Base-by-base conservation (phyloP, 2,329 filamentous ascomycete genomes). In the Colletotrichum spaethianum region DNA sequence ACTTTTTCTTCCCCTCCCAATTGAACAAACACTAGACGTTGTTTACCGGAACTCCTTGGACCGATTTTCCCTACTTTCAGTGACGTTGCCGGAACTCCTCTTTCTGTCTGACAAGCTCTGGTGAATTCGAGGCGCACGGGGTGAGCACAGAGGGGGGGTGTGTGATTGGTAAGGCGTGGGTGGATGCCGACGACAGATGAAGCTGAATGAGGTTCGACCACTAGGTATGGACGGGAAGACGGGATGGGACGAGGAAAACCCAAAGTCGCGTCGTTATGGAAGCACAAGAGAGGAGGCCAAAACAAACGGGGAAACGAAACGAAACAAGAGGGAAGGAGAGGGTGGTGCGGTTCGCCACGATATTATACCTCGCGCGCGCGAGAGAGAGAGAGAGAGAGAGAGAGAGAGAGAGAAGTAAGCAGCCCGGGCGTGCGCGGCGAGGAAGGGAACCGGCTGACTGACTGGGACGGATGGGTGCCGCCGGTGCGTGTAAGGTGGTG, bases 21-120 rank as follows among this genome's bases (percentile, higher is more conserved):
- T 40, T 56, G 6, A 62, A 70, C 38, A 52, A 62, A 70, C 38
- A 52, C 36, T 52, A 38, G 33, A 46, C 44, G 62, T 56, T 55
- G 12, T 36, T 14, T 53, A 38, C 23, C 20, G 52, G 44, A 52
- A 46, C 9, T 11, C 28, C 20, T n/a, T 46, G 12, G 4, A 16
- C 18, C 11, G 63, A 44, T 28, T 18, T 16, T 52, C 16, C 33
- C 23, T 55, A 9, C 20, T 16, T 55, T 14, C 20, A 7, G 50
- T 12, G 52, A 36, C 5, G 31, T 36, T 46, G 52, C 52, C 52
- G 28, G 20, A 28, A 38, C 42, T 31, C 5, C 36, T 4, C n/a
- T 36, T 50, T 28, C 60, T 6, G 33, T 28, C 60, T 6, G 33
- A 63, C 8, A 36, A 63, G 44, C 8, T 23, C 42, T 31, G 57